Conservation (phyloP, 2,329 filamentous ascomycete genomes). For the Chrysoporthe austroafricana region DNA sequence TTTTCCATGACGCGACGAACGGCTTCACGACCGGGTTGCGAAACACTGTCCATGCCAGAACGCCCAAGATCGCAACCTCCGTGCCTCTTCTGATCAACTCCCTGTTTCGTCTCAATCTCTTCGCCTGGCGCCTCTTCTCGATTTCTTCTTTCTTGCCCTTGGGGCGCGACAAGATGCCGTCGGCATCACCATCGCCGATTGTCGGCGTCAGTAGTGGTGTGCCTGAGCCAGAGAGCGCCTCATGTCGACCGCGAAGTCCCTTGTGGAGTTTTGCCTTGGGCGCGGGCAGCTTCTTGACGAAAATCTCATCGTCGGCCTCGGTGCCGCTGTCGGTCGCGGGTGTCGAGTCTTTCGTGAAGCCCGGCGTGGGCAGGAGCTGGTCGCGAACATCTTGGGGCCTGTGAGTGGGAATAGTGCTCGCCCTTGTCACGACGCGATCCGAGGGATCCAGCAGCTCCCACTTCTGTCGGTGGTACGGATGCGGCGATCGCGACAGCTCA, state of each 20-base stretch:
- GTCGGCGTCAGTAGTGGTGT: slow-evolving; percentile 59
- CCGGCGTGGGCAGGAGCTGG: slow-evolving; percentile 33
- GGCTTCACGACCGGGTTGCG: slow-evolving; percentile 51
- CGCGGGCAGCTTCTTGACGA: slow-evolving; percentile 82
- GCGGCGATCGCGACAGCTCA: slow-evolving; percentile 63
- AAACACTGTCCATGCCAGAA: slow-evolving; percentile 53
- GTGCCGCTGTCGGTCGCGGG: slow-evolving; percentile 87
- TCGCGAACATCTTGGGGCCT: slow-evolving; percentile 32
- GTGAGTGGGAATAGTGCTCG: slow-evolving; percentile 30
- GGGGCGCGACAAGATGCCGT: slow-evolving; percentile 31
- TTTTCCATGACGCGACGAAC: slow-evolving; percentile 50
- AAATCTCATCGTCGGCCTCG: slow-evolving; percentile 92
- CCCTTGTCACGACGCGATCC: slow-evolving; percentile 32
- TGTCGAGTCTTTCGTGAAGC: slow-evolving; percentile 55
- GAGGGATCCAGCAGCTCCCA: slow-evolving; percentile 57
- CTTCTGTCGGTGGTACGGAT: slow-evolving; percentile 67
- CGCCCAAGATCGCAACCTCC: slow-evolving; percentile 56
- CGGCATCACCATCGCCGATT: slow-evolving; percentile 47
- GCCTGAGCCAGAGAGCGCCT: slow-evolving; percentile 55
- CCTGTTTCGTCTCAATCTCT: slow-evolving; percentile 49
- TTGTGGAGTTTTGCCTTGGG: slow-evolving; percentile 75
- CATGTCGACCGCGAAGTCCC: slow-evolving; percentile 69
- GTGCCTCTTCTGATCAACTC: slow-evolving; percentile 56
- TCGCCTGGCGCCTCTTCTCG: slow-evolving; percentile 29
- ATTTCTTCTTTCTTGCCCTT: slow-evolving; percentile 29